Evolutionary conservation across 148 eudicot species (phyloP), one percentile per base, ranked within the genome.

Genomic region (Nepenthes mirabilis): DNA sequence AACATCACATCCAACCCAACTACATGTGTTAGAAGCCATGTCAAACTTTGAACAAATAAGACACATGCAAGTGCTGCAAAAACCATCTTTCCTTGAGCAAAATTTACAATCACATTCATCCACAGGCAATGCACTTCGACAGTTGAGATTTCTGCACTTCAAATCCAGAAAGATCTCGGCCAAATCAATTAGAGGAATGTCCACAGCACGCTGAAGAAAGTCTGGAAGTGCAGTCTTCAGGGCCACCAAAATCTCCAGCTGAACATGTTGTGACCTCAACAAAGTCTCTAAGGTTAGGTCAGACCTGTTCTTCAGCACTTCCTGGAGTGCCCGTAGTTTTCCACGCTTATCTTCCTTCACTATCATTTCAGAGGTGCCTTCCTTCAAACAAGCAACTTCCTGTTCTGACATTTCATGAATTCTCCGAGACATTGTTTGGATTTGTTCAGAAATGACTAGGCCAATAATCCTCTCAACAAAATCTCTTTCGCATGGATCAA

Each of bases 1-100:
- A 40, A 86, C 81, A 65, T 93, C 99, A 68, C 99, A 93, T 37
- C 99, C 99, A 49, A 93, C 99, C 99, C 99, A 93, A 71, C 99
- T 82, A 80, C 99, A 93, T 1, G 99, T 93, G 76, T 88, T 93
- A 36, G 82, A 74, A 10, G 99, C 99, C 63, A 76, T 86, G 75
- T 93, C 99, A 70, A 88, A 93, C 74, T 93, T 88, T 5, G 87
- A 88, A 68, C 99, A 93, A 37, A 82, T 77, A 66, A 93, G 87
- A 67, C 99, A 93, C 99, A 93, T 93, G 75, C 99, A 93, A 63
- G 72, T 71, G 64, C 95, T 77, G 70, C 99, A 93, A 64, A 80
- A 86, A 6, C 96, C 96, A 53, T 80, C 81, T 68, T 78, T 81
- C 75, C 76, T 82, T 7, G 72, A 48, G 71, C 99, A 93, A 43